Percentiles rank a stretch among this genome's conserved stretches.
Evolutionary conservation across 306 rosid genomes (phyloP).

Genomic region (Cucumis sativus): DNA sequence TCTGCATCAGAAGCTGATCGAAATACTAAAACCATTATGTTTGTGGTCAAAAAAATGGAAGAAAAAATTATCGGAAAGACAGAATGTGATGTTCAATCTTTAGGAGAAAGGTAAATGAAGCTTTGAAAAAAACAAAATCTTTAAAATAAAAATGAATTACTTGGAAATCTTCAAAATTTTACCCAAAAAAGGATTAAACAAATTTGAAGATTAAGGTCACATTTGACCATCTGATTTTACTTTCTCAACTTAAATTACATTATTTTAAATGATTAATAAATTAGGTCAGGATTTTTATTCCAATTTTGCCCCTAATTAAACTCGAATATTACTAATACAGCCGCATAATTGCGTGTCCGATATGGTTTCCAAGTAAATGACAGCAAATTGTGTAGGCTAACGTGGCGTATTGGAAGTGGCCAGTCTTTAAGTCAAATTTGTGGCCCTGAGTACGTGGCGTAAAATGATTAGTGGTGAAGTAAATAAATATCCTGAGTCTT

Average conservation of each 20-base stretch:
- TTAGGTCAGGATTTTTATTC: not conserved
- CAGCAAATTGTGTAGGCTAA: not conserved
- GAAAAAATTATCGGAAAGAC: too few relatives aligned
- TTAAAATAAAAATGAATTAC: too few relatives aligned
- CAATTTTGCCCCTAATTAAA: not conserved
- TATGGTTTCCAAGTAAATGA: not conserved
- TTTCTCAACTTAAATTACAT: not conserved
- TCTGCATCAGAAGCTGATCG: too few relatives aligned
- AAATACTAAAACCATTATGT: too few relatives aligned
- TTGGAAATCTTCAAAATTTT: not conserved
- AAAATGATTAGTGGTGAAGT: not conserved
- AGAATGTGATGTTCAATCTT: too few relatives aligned
- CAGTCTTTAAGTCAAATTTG: not conserved
- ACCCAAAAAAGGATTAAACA: not conserved
- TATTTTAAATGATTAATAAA: not conserved
- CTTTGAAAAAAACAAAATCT: too few relatives aligned
- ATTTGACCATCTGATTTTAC: not conserved
- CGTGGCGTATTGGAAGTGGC: not conserved
- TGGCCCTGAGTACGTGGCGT: not conserved
- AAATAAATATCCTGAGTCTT: not conserved
- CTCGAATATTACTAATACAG: not conserved
- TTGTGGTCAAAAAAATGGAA: too few relatives aligned
- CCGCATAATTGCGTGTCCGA: not conserved
- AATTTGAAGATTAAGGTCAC: not conserved
- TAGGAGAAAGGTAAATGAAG: too few relatives aligned